Evolutionary conservation across 768 basidiomycete genomes (phyloP).

Genomic region (Coprinellus micaceus): DNA sequence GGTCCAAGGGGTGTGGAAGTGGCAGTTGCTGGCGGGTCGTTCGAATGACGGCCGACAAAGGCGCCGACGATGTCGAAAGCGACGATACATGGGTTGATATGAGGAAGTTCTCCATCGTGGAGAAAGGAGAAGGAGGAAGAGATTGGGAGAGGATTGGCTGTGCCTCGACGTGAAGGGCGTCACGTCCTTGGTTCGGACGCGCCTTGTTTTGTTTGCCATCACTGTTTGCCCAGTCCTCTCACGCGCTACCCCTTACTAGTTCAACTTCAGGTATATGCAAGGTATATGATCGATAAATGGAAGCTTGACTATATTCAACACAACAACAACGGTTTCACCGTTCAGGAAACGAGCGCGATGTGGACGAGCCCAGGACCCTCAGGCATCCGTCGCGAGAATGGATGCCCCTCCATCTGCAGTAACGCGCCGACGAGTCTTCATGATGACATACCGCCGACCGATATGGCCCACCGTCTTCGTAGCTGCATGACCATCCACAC

Average conservation of each 20-base stretch:
- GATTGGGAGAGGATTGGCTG: background rate
- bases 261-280: too few relatives aligned
- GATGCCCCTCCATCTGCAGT: constrained; percentile 67
- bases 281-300: too few relatives aligned
- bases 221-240: background rate
- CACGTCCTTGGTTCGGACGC: constrained; percentile 11
- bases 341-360: too few relatives aligned
- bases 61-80: constrained; percentile 46
- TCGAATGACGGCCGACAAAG: constrained; percentile 50
- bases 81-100: constrained; percentile 64
- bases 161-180: background rate
- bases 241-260: too few relatives aligned
- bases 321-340: too few relatives aligned
- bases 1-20: constrained; percentile 38
- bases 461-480: constrained; percentile 31
- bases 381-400: constrained; percentile 39
- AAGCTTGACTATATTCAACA: too few relatives aligned
- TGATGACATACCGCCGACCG: constrained; percentile 54
- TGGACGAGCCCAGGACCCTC: too few relatives aligned
- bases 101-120: constrained; percentile 32
- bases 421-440: constrained; percentile 59
- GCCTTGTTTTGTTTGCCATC: background rate
- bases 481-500: background rate
- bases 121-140: background rate
- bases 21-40: constrained; percentile 57